Evolutionary conservation across 495 filamentous ascomycete genomes (phyloP).

Genomic region (Neurospora sp.): DNA sequence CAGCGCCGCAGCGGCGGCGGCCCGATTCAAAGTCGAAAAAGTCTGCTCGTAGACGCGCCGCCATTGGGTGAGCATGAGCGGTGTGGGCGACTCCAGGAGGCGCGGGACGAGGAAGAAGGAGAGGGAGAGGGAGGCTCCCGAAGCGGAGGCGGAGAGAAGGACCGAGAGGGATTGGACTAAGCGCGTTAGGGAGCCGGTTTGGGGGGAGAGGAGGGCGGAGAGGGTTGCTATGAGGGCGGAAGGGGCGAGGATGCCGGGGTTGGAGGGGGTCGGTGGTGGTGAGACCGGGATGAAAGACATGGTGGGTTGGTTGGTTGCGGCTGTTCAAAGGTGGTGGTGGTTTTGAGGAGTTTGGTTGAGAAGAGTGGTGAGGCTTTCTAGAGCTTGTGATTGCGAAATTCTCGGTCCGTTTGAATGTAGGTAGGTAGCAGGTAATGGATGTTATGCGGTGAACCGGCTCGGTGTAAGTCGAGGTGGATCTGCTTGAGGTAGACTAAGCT

Average conservation of each 20-base stretch:
- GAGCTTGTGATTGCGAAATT: neutral
- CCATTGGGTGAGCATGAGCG: conserved; percentile 45
- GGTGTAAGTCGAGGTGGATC: neutral
- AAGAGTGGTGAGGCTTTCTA: neutral
- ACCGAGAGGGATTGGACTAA: conserved; percentile 38
- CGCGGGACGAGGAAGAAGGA: conserved; percentile 38
- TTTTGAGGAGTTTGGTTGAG: neutral
- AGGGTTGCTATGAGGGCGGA: neutral
- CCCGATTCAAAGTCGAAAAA: conserved; percentile 19
- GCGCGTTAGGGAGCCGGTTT: conserved; percentile 19
- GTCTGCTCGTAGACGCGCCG: conserved; percentile 24
- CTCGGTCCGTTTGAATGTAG: neutral
- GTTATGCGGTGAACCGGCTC: neutral
- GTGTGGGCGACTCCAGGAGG: conserved; percentile 41
- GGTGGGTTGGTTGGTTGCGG: neutral
- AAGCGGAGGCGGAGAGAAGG: conserved; percentile 31
- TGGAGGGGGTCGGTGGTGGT: neutral
- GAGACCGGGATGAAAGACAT: neutral
- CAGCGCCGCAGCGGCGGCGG: conserved; percentile 21
- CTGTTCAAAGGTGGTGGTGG: neutral
- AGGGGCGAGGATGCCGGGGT: neutral
- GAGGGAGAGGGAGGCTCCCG: conserved; percentile 32
- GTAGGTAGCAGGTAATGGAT: neutral
- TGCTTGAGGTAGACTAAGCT: neutral
- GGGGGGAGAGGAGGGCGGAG: conserved; percentile 4